These are phyloP conservation scores for Fusarium secorum DNA, from an alignment of 2,329 filamentous ascomycete species.

Conservation along the genomic window DNA sequence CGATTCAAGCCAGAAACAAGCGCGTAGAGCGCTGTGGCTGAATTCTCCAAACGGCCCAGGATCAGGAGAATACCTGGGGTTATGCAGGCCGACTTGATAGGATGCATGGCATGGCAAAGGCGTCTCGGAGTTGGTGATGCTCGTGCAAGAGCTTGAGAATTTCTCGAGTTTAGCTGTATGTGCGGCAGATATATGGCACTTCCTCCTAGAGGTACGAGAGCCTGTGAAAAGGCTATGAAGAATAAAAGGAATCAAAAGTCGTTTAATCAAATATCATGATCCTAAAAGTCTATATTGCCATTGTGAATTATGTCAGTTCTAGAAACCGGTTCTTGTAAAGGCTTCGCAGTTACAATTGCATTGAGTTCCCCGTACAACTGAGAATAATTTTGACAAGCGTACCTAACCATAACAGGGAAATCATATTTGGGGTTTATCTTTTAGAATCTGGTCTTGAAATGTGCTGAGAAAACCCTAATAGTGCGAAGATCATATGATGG, in stretches of 20 bases:
- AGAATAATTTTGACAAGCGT: background rate
- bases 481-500: background rate
- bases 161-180: slow-evolving; percentile 43
- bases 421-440: background rate
- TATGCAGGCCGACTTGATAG: slow-evolving; percentile 46
- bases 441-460: background rate
- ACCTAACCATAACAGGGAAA: background rate
- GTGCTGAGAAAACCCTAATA: background rate
- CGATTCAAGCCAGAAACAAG: slow-evolving; percentile 16
- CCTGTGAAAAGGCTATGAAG: slow-evolving; percentile 38
- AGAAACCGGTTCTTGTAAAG: background rate
- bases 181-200: slow-evolving; percentile 39
- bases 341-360: background rate
- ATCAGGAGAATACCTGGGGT: slow-evolving; percentile 37
- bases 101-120: slow-evolving; percentile 53
- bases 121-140: slow-evolving; percentile 54
- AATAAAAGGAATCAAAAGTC: slow-evolving; percentile 41
- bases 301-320: background rate
- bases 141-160: slow-evolving; percentile 44
- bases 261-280: slow-evolving; percentile 35
- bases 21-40: slow-evolving; percentile 3
- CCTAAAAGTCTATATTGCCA: background rate
- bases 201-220: slow-evolving; percentile 38
- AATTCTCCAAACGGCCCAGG: slow-evolving; percentile 30
- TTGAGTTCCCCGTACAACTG: background rate